Evolutionary conservation across 2,329 filamentous ascomycete genomes (phyloP), one percentile per base, ranked within the genome.

Genomic region (Lecanosticta acicola): DNA sequence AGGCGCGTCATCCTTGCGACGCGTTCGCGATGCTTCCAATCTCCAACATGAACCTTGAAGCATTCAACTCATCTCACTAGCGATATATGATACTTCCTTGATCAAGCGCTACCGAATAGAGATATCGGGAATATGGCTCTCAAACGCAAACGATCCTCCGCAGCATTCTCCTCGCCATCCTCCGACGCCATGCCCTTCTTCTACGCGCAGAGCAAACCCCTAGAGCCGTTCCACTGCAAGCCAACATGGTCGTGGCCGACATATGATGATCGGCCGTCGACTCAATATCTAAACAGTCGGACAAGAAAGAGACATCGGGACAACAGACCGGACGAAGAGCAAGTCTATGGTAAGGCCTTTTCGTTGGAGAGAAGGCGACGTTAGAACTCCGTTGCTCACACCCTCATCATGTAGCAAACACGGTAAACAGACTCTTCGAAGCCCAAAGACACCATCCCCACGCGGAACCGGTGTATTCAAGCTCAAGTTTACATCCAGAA

Each of bases 271-370:
- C 42, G 49, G 35, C 39, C 57, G 13, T 40, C 50, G 19, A 39
- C 20, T 8, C 45, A 47, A 19, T 55, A 80, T 54, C 69, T 80
- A 36, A 71, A 75, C 54, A 73, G 72, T 50, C 73, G 79, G 14
- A 83, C 79, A 45, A 69, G 74, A 48, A 83, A 83, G 63, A 66
- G 79, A 26, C 72, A 76, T 53, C 70, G 78, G 48, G 73, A 81
- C 59, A 74, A 76, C 56, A 69, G 79, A 36, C 79, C 79, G 0
- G 72, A 78, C 43, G 77, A 80, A 44, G 66, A 72, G 43, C 62
- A 68, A 13, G 71, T 82, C 45, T 75, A 79, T 59, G 72, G 78
- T 80, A 65, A 54, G 68, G 52, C 20, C 19, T 13, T 20, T 3
- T 33, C 29, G 5, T 9, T 24, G 8, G 37, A 4, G 37, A n/a